Evolutionary conservation across 345 rosid species (phyloP), one percentile per base, ranked within the genome.

Genomic region (Ailanthus altissimus): DNA sequence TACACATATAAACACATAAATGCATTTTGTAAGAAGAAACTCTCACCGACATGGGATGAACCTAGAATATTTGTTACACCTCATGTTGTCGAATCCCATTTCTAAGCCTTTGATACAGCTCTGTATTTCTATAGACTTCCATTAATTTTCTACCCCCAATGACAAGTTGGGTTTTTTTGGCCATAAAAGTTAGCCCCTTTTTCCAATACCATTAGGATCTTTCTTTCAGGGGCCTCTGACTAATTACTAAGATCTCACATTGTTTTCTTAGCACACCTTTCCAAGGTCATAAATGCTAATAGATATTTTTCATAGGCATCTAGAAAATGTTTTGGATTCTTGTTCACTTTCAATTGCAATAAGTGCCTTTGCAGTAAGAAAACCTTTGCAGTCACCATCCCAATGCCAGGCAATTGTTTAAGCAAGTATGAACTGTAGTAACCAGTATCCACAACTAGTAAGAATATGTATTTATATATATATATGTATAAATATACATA

Each of bases 341-440:
- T 51, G 4, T 5, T 16, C 51, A 47, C 12, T 15, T 51, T 51
- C 21, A 3, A 51, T 0, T 51, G 57, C 0, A 21, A 49, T 51
- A 18, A 21, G n/a, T 51, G 7, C 57, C 57, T n/a, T n/a, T n/a
- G n/a, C 38, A 32, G 38, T 32, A 62, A 62, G 45, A 62, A 62
- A 61, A 62, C 67, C 67, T 62, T 62, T 2, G 67, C 67, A 2
- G 67, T 62, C 67, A 62, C 67, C 45, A 62, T 62, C 40, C 67
- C 67, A 32, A 62, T 62, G 67, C 67, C 67, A 62, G 67, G 67
- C 67, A 62, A 20, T 62, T 62, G 67, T 62, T 62, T 32, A 1
- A 32, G 38, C n/a, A n/a, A n/a, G n/a, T n/a, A n/a, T n/a, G n/a
- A n/a, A n/a, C n/a, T n/a, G n/a, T n/a, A n/a, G n/a, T n/a, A n/a